These are phyloP conservation scores for Fusarium tanahbumbuense DNA, from an alignment of 2,329 filamentous ascomycete species.

Conservation along the genomic window DNA sequence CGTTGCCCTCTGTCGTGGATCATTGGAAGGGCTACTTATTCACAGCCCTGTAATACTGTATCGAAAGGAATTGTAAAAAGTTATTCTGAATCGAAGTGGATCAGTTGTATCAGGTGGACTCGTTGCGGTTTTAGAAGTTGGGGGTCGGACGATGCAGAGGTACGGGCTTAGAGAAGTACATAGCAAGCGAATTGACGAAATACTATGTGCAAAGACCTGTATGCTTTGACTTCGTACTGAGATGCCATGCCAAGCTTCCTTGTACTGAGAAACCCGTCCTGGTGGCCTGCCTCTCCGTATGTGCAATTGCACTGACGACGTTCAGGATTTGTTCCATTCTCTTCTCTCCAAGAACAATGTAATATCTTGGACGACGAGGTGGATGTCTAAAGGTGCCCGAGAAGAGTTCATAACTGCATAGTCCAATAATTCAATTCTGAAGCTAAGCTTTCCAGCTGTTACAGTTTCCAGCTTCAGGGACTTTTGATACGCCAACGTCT, in stretches of 20 bases:
- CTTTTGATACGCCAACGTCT: slow-evolving; percentile 7
- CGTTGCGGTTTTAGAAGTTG: slow-evolving; percentile 26
- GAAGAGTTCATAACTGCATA: neutral
- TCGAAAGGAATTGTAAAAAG: slow-evolving; percentile 9
- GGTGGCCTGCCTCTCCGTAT: neutral
- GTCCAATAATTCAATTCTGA: slow-evolving; percentile 18
- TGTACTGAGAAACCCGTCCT: neutral
- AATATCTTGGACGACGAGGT: neutral
- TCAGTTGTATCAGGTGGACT: slow-evolving; percentile 7
- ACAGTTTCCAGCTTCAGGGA: slow-evolving; percentile 21
- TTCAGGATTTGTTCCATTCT: neutral
- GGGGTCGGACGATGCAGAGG: slow-evolving; percentile 26
- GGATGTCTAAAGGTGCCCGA: neutral
- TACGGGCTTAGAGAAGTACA: slow-evolving; percentile 39
- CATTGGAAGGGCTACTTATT: slow-evolving; percentile 14
- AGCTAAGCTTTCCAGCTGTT: slow-evolving; percentile 22
- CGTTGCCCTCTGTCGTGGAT: slow-evolving; percentile 14
- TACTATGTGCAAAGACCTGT: neutral
- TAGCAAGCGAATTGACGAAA: slow-evolving; percentile 40
- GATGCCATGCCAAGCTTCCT: neutral
- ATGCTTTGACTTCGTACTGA: neutral
- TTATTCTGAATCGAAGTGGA: neutral
- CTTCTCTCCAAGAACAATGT: neutral
- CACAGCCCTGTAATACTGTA: slow-evolving; percentile 24
- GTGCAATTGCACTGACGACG: neutral